Base-by-base conservation (phyloP, 257 asterid genomes). In the Anisodus acutangulus region DNA sequence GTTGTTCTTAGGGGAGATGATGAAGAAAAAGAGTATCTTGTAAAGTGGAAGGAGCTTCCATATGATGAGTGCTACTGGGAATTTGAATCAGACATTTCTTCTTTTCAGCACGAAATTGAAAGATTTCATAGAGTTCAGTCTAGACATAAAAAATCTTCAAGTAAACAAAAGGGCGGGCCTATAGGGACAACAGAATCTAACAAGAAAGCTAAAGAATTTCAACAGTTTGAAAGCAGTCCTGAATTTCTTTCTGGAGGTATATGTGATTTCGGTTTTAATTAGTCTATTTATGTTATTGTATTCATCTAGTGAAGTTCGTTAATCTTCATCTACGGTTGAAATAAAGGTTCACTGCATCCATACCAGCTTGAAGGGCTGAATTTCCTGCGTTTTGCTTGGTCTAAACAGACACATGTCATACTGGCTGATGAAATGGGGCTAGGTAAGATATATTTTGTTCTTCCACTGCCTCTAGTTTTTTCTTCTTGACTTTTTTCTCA, bases 291-390 rank as follows among this genome's bases (percentile, higher is more conserved):
- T 80, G 19, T 31, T 78, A 7, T 39, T 63, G 79, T 62, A 15
- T 57, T 58, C 59, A 41, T 63, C 57, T 58, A 74, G 53, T 6
- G 35, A 22, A 53, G 59, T 64, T 54, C 45, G 41, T 76, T 67
- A 84, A 78, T 81, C 49, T 16, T 79, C 78, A 49, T 47, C 59
- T 53, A 11, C 72, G 82, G 83, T 82, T 78, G 39, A 9, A 64
- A 55, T 78, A 78, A 87, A 96, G 99, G 99, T 89, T 94, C 98
- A 26, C 88, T 97, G 86, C 98, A 97, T 87, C 99, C 99, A 22
- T 97, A 97, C 88, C 99, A 97, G 95, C 98, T 97, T 37, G 99
- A 95, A 95, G 99, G 99, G 88, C 92, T 97, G 92, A 97, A 97
- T 89, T 97, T 97, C 92, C 86, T 97, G 87, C 98, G 98, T 26